phyloP scores from a whole-genome alignment of 371 early-diverging fungal species.

The Pancytospora epiphaga region DNA sequence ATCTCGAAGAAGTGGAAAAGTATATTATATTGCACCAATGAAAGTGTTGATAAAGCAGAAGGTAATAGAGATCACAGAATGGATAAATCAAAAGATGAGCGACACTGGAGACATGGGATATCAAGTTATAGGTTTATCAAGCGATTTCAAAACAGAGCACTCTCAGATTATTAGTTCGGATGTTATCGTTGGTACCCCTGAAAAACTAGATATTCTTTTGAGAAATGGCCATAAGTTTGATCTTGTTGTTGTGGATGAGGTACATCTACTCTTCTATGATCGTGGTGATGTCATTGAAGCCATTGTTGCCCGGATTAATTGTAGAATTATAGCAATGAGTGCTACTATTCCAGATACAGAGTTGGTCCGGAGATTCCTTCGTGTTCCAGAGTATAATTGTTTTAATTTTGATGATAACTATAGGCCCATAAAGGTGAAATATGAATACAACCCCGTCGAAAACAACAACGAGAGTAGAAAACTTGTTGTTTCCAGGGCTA shows the following conservation, averaged over 20 bases:
- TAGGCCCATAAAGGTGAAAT: not conserved
- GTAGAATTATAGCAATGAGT: conserved; percentile 83
- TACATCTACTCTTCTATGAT: conserved; percentile 91
- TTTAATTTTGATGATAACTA: not conserved
- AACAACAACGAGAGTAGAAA: not conserved
- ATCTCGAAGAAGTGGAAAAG: conserved; percentile 67
- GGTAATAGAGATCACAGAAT: conserved; percentile 73
- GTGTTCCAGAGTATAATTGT: conserved; percentile 58
- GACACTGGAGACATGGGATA: conserved; percentile 65
- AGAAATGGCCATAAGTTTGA: conserved; percentile 72
- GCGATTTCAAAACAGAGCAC: conserved; percentile 83
- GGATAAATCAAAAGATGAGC: conserved; percentile 64
- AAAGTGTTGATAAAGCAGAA: conserved; percentile 94
- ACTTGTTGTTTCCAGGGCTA: not conserved
- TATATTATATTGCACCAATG: conserved; percentile 95
- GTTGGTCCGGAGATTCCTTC: conserved; percentile 86
- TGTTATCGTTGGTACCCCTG: conserved; percentile 95
- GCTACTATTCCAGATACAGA: conserved; percentile 96
- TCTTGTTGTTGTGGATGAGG: conserved; percentile 93
- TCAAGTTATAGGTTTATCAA: conserved; percentile 81
- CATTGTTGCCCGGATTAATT: conserved; percentile 75
- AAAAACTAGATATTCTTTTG: conserved; percentile 97
- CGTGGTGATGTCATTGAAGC: conserved; percentile 94
- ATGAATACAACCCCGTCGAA: not conserved
- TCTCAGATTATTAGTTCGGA: conserved; percentile 81